A percentile compares a stretch with the other conserved stretches of the same genome.
Evolutionary conservation across 768 basidiomycete genomes (phyloP).

Genomic region (Psilocybe cubensis): DNA sequence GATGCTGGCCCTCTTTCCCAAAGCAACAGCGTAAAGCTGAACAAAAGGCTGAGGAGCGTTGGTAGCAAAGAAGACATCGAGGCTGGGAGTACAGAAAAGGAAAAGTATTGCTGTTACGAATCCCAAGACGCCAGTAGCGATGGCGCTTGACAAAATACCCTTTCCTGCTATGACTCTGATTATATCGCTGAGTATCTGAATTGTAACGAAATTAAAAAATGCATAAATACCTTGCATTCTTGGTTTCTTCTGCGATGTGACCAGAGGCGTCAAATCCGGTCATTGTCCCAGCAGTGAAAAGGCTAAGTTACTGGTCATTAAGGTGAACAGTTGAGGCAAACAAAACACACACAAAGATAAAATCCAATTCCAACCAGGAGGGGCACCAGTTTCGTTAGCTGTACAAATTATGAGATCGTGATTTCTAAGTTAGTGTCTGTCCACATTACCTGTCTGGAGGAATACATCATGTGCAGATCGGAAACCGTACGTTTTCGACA

Average conservation of each 20-base stretch:
- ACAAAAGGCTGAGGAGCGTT: constrained; percentile 92
- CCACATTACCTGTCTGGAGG: constrained; percentile 69
- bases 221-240: constrained; percentile 64
- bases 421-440: not conserved
- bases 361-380: constrained; percentile 90
- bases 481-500: constrained; percentile 88
- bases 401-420: not conserved
- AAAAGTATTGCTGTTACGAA: constrained; percentile 81
- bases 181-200: not conserved
- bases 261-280: constrained; percentile 92
- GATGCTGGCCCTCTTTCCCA: constrained; percentile 78
- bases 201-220: not conserved
- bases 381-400: constrained; percentile 92
- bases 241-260: constrained; percentile 88
- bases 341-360: constrained; percentile 66
- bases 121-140: constrained; percentile 80
- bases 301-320: constrained; percentile 39
- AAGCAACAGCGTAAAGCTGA: constrained; percentile 80
- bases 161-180: constrained; percentile 75
- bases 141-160: constrained; percentile 78
- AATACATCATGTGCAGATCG: constrained; percentile 84
- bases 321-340: not conserved
- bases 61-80: constrained; percentile 74
- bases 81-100: constrained; percentile 82
- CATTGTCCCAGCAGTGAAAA: constrained; percentile 86